These are phyloP conservation scores for Murraya koenigii DNA, from an alignment of 345 rosid species.

Conservation along the genomic window DNA sequence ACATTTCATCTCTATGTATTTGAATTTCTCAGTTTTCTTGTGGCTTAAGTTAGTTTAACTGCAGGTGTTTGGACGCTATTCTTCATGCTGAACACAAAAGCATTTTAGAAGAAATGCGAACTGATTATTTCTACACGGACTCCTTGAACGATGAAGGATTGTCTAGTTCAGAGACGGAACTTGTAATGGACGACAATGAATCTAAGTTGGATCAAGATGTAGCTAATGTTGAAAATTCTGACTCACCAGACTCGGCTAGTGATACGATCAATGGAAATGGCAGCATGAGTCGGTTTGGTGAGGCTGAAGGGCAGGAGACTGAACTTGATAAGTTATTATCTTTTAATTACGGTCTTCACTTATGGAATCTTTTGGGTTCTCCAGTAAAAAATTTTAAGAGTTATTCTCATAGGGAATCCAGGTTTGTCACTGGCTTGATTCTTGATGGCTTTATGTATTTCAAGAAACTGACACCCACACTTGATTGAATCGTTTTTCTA, in stretches of 20 bases:
- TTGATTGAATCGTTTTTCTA: not conserved
- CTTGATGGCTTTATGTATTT: not conserved
- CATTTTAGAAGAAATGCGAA: slow-evolving; percentile 76
- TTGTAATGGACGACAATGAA: not conserved
- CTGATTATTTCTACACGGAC: slow-evolving; percentile 49
- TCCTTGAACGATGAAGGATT: slow-evolving; percentile 32
- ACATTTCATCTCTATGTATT: not conserved
- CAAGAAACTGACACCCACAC: not conserved
- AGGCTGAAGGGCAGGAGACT: slow-evolving; percentile 21
- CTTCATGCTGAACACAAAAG: slow-evolving; percentile 86
- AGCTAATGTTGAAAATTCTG: slow-evolving; percentile 9
- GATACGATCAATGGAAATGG: slow-evolving; percentile 23
- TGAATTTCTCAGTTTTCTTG: slow-evolving; percentile 3
- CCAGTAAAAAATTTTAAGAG: slow-evolving; percentile 32
- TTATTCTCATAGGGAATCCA: slow-evolving; percentile 36
- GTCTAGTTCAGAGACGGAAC: slow-evolving; percentile 22
- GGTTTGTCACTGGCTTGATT: slow-evolving; percentile 23
- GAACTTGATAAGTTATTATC: slow-evolving; percentile 26
- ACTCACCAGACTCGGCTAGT: slow-evolving; percentile 13
- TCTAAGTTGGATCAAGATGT: not conserved
- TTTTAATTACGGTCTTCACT: slow-evolving; percentile 43
- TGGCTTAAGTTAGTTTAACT: not conserved
- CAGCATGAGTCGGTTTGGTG: slow-evolving; percentile 15
- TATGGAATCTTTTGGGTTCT: slow-evolving; percentile 50
- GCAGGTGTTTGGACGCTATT: slow-evolving; percentile 80